Conservation (phyloP, 148 eudicot genomes). For the Oxyria digyna region DNA sequence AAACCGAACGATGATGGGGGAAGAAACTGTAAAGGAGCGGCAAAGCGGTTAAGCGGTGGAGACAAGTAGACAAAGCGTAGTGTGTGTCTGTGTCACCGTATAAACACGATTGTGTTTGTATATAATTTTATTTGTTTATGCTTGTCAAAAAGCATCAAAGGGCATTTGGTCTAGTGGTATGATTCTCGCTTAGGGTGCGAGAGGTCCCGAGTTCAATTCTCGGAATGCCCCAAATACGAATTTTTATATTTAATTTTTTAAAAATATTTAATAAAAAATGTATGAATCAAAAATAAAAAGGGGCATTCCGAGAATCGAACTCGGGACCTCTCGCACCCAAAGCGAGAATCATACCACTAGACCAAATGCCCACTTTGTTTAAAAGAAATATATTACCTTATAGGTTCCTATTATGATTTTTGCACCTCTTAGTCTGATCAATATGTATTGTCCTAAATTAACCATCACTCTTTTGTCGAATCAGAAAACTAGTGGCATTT, state of each 20-base stretch:
- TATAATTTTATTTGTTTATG: too few relatives aligned
- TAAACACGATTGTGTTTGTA: too few relatives aligned
- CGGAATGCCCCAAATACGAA: slow-evolving; percentile 38
- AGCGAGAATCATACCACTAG: slow-evolving; percentile 90
- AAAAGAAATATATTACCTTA: neutral
- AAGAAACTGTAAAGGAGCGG: neutral
- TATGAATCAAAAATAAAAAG: neutral
- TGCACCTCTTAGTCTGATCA: too few relatives aligned
- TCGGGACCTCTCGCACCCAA: slow-evolving; percentile 89
- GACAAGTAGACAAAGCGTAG: neutral
- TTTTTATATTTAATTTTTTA: too few relatives aligned
- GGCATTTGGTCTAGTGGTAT: slow-evolving; percentile 67
- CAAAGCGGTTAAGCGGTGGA: too few relatives aligned
- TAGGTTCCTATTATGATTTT: too few relatives aligned
- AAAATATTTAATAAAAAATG: too few relatives aligned
- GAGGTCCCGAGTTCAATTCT: slow-evolving; percentile 34
- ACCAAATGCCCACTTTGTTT: slow-evolving; percentile 41
- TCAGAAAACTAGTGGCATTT: too few relatives aligned
- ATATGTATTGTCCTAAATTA: too few relatives aligned
- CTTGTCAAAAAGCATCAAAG: too few relatives aligned
- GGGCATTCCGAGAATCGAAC: slow-evolving; percentile 71
- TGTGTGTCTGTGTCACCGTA: too few relatives aligned
- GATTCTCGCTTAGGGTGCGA: slow-evolving; percentile 65
- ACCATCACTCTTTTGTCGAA: too few relatives aligned
- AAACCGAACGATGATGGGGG: neutral